Percentiles rank a stretch among this genome's conserved stretches.
phyloP scores from a whole-genome alignment of 1,284 basidiomycete genomes.

The Mycena sp. region DNA sequence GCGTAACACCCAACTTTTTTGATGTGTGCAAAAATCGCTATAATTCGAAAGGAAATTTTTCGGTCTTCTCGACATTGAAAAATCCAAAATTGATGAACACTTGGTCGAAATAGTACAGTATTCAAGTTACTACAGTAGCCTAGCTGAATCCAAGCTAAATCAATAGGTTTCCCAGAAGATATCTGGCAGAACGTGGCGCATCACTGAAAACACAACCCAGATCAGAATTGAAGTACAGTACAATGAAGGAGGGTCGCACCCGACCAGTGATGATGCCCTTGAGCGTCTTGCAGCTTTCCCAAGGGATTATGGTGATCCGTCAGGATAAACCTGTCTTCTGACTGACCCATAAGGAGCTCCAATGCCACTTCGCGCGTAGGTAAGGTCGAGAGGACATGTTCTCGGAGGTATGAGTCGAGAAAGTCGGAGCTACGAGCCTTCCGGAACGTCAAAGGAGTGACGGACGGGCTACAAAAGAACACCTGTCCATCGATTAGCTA shows the following conservation, averaged over 20 bases:
- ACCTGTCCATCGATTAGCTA: conserved; percentile 57
- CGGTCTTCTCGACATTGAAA: too few relatives aligned
- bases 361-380: conserved; percentile 64
- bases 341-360: conserved; percentile 52
- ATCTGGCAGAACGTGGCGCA: conserved; percentile 67
- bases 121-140: too few relatives aligned
- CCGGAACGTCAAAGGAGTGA: conserved; percentile 72
- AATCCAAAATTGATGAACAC: too few relatives aligned
- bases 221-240: conserved; percentile 14
- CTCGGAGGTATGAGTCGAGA: conserved; percentile 73
- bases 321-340: conserved; percentile 57
- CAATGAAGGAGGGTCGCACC: conserved; percentile 53
- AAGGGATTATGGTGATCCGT: conserved; percentile 70
- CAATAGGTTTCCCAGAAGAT: conserved; percentile 72
- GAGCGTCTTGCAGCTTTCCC: conserved; percentile 65
- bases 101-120: too few relatives aligned
- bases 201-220: conserved; percentile 51
- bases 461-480: conserved; percentile 78
- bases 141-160: conserved; percentile 5
- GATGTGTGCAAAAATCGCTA: too few relatives aligned
- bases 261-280: conserved; percentile 79
- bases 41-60: too few relatives aligned
- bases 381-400: conserved; percentile 56
- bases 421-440: conserved; percentile 62
- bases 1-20: too few relatives aligned